These are phyloP conservation scores for Hawksworthiomyces lignivorus DNA, from an alignment of 2,329 filamentous ascomycete species.

Conservation along the genomic window DNA sequence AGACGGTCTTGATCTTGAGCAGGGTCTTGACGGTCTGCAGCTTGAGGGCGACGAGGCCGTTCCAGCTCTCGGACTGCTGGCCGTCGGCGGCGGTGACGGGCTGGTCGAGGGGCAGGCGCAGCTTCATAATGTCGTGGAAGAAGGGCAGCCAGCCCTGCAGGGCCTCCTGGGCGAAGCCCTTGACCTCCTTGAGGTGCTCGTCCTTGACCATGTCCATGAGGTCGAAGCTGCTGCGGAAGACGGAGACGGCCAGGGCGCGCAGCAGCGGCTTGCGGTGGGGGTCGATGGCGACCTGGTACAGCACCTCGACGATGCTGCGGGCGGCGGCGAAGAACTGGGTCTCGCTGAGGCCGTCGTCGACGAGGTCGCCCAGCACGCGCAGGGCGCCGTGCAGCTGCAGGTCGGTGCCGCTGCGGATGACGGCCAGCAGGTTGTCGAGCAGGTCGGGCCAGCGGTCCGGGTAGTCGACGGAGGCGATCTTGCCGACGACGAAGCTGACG, in stretches of 20 bases:
- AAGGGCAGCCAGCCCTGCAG: slow-evolving; percentile 82
- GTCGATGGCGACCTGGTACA: slow-evolving; percentile 76
- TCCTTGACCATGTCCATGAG: slow-evolving; percentile 96
- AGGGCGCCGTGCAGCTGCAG: slow-evolving; percentile 81
- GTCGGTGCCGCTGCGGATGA: slow-evolving; percentile 70
- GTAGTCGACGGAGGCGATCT: slow-evolving; percentile 89
- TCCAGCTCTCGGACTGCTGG: slow-evolving; percentile 60
- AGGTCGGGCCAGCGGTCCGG: slow-evolving; percentile 92
- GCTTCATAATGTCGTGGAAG: slow-evolving; percentile 72
- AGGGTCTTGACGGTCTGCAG: slow-evolving; percentile 90
- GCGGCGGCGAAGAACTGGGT: slow-evolving; percentile 92
- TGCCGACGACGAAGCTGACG: slow-evolving; percentile 77
- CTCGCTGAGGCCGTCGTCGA: slow-evolving; percentile 89
- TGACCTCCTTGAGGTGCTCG: slow-evolving; percentile 79
- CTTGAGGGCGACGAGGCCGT: slow-evolving; percentile 78
- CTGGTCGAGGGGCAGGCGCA: slow-evolving; percentile 60
- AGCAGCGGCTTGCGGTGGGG: slow-evolving; percentile 66
- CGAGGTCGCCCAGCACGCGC: slow-evolving; percentile 78
- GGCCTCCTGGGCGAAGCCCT: slow-evolving; percentile 80
- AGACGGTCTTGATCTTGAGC: slow-evolving; percentile 79
- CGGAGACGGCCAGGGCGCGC: slow-evolving; percentile 77
- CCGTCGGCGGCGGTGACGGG: slow-evolving; percentile 34
- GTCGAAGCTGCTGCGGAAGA: slow-evolving; percentile 88
- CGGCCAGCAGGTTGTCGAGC: slow-evolving; percentile 68
- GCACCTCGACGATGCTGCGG: slow-evolving; percentile 71